Base-by-base conservation (phyloP, 371 early-diverging fungal genomes). In the Mucor lusitanicus region DNA sequence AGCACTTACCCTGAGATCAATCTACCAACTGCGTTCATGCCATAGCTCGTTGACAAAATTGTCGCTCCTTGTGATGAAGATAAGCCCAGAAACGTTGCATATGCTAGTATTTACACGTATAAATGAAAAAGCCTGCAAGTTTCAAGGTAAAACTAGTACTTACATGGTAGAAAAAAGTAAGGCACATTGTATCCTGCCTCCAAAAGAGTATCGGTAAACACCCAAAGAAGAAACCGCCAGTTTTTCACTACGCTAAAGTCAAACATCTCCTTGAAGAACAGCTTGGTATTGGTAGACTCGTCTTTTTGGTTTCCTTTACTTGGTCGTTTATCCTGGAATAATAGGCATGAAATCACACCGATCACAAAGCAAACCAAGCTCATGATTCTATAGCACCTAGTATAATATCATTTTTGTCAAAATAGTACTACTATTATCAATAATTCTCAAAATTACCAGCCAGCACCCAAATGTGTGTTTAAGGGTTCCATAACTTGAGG, bases 401-500 rank as follows among this genome's bases (percentile, higher is more conserved):
- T 28, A 56, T 56, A n/a, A 58, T 3, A 6, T 3, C 13, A n/a
- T 30, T 30, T 50, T 50, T 50, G 50, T 50, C 9, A 50, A 50
- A 25, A 23, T 25, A 25, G 50, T 50, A 50, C 30, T 37, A 37
- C 3, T 19, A 19, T 50, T 50, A 50, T 23, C 23, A 23, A 25
- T 50, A 25, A 28, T 27, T 17, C 35, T 35, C 5, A 12, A n/a
- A n/a, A 13, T 46, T 80, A 77, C 86, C 87, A 90, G 17, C 71
- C 70, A 27, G 81, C 72, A 0, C 91, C 91, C 15, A 90, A 62
- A 11, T 48, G 65, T 19, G 76, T 70, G 57, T 92, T 84, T 2
- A 92, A 68, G 17, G 74, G 69, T 25, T 85, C 87, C 60, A 89
- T 79, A 6, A 93, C 39, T 12, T 89, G 86, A 3, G 90, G 83